Base-by-base conservation (phyloP, 2,329 filamentous ascomycete species). In the Fusarium concolor region DNA sequence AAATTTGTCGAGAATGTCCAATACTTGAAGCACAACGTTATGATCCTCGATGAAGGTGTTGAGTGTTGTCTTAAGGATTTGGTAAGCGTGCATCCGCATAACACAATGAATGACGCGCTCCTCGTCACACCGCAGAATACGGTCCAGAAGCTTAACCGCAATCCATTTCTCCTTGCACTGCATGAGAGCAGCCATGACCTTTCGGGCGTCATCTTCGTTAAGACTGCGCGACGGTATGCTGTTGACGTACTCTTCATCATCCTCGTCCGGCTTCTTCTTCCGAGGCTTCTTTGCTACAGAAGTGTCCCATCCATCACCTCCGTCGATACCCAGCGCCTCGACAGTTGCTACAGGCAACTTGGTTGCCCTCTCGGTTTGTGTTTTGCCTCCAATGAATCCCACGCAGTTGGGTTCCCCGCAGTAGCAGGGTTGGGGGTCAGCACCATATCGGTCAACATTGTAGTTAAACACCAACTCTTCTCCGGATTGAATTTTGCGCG, bases 161-260 rank as follows among this genome's bases (percentile, higher is more conserved):
- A 99, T 97, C 96, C 96, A 99, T 80, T 97, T 97, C 84, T 99
- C 96, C 80, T 97, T 97, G 85, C 93, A 97, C 79, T 97, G 95
- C 89, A 97, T 94, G 61, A 99, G 88, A 53, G 94, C 91, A 24
- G 95, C 94, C 93, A 97, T 97, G 79, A 97, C 93, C 80, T 96
- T 97, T 74, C 91, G 93, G 64, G 96, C 93, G 66, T 92, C 93
- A 61, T 91, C 88, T 74, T 96, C 92, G 69, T 93, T 90, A 62
- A 97, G 86, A 46, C 87, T 89, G 75, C 90, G 92, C 51, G 92
- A 90, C 77, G 95, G 88, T 63, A 96, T 86, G 78, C 93, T 94
- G 79, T 94, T 96, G 78, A 97, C 91, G 76, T 98, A 98, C 75
- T 97, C 95, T 76, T 97, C 95, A 73, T 97, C 95, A 67, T 97